Conservation (phyloP, 2,329 filamentous ascomycete genomes). For the Stagonosporopsis chrysanthemi region DNA sequence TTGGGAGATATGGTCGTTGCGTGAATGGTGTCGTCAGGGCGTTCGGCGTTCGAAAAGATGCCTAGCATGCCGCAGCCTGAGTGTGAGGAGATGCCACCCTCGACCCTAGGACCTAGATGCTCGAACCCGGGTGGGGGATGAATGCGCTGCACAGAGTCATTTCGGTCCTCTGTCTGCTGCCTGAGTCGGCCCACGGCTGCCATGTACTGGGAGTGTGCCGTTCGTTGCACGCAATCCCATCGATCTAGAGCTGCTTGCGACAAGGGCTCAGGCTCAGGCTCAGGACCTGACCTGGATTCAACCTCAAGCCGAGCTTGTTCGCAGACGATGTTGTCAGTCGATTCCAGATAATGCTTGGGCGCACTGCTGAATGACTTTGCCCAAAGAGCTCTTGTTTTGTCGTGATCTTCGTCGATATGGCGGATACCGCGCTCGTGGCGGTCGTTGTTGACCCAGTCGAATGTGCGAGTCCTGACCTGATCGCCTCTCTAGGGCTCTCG, state of each 20-base stretch:
- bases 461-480: constrained; percentile 2
- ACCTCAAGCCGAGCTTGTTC: background rate
- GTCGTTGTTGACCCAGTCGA: constrained; percentile 3
- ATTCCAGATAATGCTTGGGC: background rate
- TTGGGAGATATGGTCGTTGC: background rate
- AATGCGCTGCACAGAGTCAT: background rate
- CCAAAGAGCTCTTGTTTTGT: background rate
- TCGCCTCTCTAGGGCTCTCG: constrained; percentile 8
- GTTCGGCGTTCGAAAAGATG: no score
- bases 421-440: constrained; percentile 5
- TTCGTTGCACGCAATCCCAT: background rate
- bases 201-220: background rate
- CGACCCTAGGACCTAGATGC: background rate
- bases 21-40: no score
- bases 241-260: background rate
- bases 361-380: background rate
- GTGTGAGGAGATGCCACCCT: background rate
- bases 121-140: background rate
- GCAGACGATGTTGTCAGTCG: no score
- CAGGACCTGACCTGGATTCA: background rate
- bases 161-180: background rate
- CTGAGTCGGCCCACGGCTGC: background rate
- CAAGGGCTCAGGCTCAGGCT: background rate
- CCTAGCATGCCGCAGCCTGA: background rate
- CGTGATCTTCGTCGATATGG: background rate